These are phyloP conservation scores for Pholiota microspora DNA, from an alignment of 768 basidiomycete genomes.

Conservation along the genomic window DNA sequence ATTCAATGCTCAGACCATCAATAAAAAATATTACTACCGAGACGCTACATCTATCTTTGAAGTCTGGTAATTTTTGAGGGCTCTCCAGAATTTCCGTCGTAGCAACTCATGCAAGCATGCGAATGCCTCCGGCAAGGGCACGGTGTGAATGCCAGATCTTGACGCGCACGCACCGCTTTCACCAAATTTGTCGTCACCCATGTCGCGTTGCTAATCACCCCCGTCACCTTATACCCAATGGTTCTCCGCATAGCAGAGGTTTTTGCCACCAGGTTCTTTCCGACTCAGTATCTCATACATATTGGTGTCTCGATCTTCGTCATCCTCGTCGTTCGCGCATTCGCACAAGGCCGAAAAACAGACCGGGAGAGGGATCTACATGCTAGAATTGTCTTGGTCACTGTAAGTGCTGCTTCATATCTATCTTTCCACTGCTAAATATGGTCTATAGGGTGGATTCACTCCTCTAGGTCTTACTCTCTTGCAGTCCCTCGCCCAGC, in stretches of 20 bases:
- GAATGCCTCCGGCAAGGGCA: too few species aligned
- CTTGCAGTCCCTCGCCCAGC: conserved; percentile 61
- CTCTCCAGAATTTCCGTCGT: too few species aligned
- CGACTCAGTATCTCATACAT: conserved; percentile 58
- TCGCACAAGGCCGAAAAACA: conserved; percentile 70
- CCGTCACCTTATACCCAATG: conserved; percentile 16
- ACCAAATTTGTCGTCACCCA: conserved; percentile 1
- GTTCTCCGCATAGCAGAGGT: conserved; percentile 28
- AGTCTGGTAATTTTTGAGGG: neutral
- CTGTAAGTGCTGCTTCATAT: conserved; percentile 39
- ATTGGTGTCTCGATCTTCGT: conserved; percentile 40
- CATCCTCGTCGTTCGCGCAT: conserved; percentile 50
- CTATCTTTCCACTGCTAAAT: neutral
- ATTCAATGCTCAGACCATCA: neutral
- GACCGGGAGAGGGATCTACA: conserved; percentile 75
- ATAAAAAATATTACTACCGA: neutral
- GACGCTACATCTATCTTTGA: too few species aligned
- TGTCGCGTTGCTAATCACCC: conserved; percentile 4
- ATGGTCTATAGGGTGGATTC: conserved; percentile 59
- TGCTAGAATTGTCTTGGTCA: conserved; percentile 66
- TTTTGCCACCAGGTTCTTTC: conserved; percentile 39
- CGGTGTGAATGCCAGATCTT: neutral
- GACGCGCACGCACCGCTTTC: neutral
- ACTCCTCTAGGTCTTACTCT: conserved; percentile 71
- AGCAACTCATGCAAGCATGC: too few species aligned